phyloP scores from a whole-genome alignment of 371 early-diverging fungal genomes.

The Lichtheimia ornata region DNA sequence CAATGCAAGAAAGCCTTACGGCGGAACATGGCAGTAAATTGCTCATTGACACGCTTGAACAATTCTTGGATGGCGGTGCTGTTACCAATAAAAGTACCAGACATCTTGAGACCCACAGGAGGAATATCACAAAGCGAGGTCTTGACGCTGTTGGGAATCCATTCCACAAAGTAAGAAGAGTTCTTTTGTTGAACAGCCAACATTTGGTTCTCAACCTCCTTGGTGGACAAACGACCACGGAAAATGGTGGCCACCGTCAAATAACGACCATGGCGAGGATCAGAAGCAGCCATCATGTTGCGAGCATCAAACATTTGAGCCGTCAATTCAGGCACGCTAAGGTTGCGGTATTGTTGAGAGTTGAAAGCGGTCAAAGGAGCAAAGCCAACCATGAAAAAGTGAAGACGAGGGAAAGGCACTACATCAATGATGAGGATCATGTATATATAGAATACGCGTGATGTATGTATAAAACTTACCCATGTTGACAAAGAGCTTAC shows the following conservation, averaged over 20 bases:
- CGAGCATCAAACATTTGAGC: constrained; percentile 97
- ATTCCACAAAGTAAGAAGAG: constrained; percentile 91
- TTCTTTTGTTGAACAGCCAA: constrained; percentile 87
- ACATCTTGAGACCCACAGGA: constrained; percentile 83
- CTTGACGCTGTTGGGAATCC: constrained; percentile 97
- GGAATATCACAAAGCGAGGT: constrained; percentile 85
- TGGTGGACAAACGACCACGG: constrained; percentile 95
- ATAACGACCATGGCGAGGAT: constrained; percentile 77
- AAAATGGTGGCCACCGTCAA: constrained; percentile 89
- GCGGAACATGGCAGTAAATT: constrained; percentile 92
- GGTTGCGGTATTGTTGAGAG: constrained; percentile 84
- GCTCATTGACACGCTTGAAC: constrained; percentile 84
- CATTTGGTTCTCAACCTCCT: constrained; percentile 97
- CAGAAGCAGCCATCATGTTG: constrained; percentile 97
- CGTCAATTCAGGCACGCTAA: constrained; percentile 93
- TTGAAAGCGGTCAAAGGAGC: constrained; percentile 93
- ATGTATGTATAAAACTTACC: constrained; percentile 41
- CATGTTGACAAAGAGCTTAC: constrained; percentile 94
- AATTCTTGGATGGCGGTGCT: constrained; percentile 92
- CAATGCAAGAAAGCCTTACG: constrained; percentile 98
- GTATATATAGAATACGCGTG: constrained; percentile 30
- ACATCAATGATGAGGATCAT: not conserved
- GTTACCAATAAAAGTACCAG: constrained; percentile 93
- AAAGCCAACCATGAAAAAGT: constrained; percentile 89
- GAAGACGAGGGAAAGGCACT: constrained; percentile 95